A percentile compares a stretch with the other conserved stretches of the same genome.
phyloP scores from a whole-genome alignment of 1,284 basidiomycete genomes.

The Ustilago xerochloae region DNA sequence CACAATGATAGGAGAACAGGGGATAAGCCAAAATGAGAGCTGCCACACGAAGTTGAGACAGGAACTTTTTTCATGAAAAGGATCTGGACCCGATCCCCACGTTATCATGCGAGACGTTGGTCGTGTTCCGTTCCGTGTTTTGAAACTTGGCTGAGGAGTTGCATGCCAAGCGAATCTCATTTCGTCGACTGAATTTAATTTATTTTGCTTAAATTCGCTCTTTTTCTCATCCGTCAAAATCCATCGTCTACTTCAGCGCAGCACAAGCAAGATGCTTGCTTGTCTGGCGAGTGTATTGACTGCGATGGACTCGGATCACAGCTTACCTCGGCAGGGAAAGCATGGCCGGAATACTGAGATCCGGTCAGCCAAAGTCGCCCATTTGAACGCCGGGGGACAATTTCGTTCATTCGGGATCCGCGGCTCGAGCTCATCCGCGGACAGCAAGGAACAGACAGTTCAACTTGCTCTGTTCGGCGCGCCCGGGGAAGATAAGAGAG shows the following conservation, averaged over 20 bases:
- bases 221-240: too few species aligned
- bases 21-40: neutral
- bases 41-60: too few species aligned
- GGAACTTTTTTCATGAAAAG: too few species aligned
- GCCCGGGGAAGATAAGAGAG: neutral
- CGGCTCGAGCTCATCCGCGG: neutral
- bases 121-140: neutral
- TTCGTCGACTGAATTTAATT: too few species aligned
- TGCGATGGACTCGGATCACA: too few species aligned
- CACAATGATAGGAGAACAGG: neutral
- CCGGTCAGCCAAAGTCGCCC: neutral
- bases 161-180: neutral
- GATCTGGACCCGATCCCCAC: neutral
- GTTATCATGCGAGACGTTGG: neutral
- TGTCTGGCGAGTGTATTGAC: too few species aligned
- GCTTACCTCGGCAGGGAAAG: neutral
- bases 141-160: neutral
- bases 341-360: neutral
- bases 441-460: too few species aligned
- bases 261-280: too few species aligned
- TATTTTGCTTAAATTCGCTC: too few species aligned
- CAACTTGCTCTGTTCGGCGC: neutral
- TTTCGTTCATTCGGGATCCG: neutral
- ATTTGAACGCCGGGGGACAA: neutral
- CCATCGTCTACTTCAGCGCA: too few species aligned